A percentile compares a stretch with the other conserved stretches of the same genome.
Evolutionary conservation across 441 rosid species (phyloP).

Genomic region (Corymbia calophylla): DNA sequence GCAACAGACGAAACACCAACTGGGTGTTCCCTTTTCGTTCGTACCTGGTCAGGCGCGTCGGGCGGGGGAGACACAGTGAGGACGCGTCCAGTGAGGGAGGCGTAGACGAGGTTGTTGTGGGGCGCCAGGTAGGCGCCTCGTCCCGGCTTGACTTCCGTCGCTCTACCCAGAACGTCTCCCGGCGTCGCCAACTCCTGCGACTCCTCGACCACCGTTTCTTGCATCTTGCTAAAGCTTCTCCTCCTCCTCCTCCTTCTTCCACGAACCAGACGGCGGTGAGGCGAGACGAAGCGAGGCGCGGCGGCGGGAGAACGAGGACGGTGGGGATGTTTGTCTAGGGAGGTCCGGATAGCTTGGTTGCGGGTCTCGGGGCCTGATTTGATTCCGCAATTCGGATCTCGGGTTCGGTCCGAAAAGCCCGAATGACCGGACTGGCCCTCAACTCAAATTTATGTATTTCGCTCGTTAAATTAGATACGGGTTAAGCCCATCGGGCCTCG

Average conservation of each 20-base stretch:
- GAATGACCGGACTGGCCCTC: neutral
- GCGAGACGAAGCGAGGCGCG: neutral
- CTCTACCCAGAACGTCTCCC: conserved; percentile 64
- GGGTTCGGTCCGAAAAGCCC: neutral
- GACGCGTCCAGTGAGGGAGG: conserved; percentile 68
- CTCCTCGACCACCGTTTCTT: neutral
- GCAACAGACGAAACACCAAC: neutral
- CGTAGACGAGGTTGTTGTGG: conserved; percentile 51
- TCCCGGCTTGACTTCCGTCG: conserved; percentile 57
- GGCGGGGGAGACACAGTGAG: conserved; percentile 40
- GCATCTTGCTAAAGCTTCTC: neutral
- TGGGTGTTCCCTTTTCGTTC: neutral
- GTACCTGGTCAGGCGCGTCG: conserved; percentile 68
- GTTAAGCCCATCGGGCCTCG: neutral
- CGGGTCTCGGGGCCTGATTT: neutral
- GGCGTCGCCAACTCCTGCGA: conserved; percentile 49
- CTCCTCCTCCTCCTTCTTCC: neutral
- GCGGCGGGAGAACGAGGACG: neutral
- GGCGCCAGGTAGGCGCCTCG: conserved; percentile 63
- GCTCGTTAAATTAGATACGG: neutral
- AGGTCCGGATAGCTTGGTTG: neutral
- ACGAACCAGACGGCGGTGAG: neutral
- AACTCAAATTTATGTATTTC: neutral
- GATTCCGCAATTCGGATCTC: neutral
- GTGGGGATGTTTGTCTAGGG: neutral